Base-by-base conservation (phyloP, 495 filamentous ascomycete genomes). In the Podospora pseudocomata region DNA sequence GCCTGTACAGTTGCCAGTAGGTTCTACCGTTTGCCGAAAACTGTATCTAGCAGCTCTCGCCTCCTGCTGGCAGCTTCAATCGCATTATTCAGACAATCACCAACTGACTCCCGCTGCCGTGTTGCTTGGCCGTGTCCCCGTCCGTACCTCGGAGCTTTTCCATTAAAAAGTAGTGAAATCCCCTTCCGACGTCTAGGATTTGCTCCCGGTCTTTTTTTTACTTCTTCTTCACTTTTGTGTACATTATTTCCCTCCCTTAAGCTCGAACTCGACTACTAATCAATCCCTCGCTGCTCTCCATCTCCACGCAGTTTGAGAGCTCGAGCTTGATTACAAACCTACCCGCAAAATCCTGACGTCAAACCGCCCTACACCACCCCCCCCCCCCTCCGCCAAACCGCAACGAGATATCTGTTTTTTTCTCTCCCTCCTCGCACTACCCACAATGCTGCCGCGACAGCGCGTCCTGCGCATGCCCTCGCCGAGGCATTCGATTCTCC, bases 361-460 rank as follows among this genome's bases (percentile, higher is more conserved):
- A 72, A 76, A 60, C 32, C 58, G 32, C 39, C 63, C 58, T 13
- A 23, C 23, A 23, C 23, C 23, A 23, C 68, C 39, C 60, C 54
- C 26, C 68, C 39, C 60, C 54, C 26, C 65, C 53, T 60, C 67
- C 23, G 23, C 23, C 23, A 23, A n/a, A 30, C 7, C 30, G 23
- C n/a, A 1, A 27, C n/a, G 6, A 27, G 54, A 20, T 0, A 20
- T 23, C 61, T 32, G 61, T 20, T 54, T 39, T 27, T 5, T 5
- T 32, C 7, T 7, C 30, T 0, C 1, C 23, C 23, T 23, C 11
- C 55, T 20, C 30, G 58, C 56, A 49, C 61, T 56, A 26, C 39
- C 28, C 71, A 76, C 65, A 16, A 79, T 79, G 77, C 72, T 79
- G 63, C 69, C 72, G 56, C 77, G 77, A 67, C 77, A 77, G 65